A percentile compares a stretch with the other conserved stretches of the same genome.
Evolutionary conservation across 2,329 filamentous ascomycete species (phyloP).

Genomic region (Scytalidium sp.): DNA sequence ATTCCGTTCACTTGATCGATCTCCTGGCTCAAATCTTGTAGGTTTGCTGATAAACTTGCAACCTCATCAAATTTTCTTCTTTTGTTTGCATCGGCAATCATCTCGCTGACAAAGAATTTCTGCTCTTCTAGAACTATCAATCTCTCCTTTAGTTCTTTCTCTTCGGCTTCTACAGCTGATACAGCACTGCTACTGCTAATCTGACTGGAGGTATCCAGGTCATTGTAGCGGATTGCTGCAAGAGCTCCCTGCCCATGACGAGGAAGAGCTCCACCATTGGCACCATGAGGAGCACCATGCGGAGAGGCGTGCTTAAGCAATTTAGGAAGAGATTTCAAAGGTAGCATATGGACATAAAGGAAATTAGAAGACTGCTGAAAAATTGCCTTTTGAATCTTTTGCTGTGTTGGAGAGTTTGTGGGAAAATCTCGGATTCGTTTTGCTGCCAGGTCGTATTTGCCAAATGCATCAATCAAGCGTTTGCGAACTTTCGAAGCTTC

Average conservation of each 20-base stretch:
- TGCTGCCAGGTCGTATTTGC: slow-evolving; percentile 67
- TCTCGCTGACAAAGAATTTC: slow-evolving; percentile 68
- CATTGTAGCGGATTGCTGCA: slow-evolving; percentile 57
- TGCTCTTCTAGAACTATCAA: slow-evolving; percentile 71
- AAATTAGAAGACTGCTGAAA: slow-evolving; percentile 69
- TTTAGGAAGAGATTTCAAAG: slow-evolving; percentile 59
- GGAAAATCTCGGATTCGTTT: slow-evolving; percentile 66
- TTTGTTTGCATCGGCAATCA: slow-evolving; percentile 67
- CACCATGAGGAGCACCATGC: slow-evolving; percentile 41
- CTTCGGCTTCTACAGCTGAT: slow-evolving; percentile 64
- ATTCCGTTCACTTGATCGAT: slow-evolving; percentile 61
- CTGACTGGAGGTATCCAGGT: slow-evolving; percentile 44
- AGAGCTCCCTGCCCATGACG: slow-evolving; percentile 37
- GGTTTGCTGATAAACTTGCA: slow-evolving; percentile 57
- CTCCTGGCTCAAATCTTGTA: slow-evolving; percentile 63
- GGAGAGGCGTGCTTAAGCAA: slow-evolving; percentile 60
- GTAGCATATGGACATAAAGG: slow-evolving; percentile 72
- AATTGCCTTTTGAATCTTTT: slow-evolving; percentile 63
- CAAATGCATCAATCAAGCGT: slow-evolving; percentile 68
- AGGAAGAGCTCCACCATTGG: slow-evolving; percentile 22
- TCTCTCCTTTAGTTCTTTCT: slow-evolving; percentile 64
- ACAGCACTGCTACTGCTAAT: slow-evolving; percentile 56
- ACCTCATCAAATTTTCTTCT: slow-evolving; percentile 69
- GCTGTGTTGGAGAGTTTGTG: slow-evolving; percentile 60
- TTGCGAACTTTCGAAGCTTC: slow-evolving; percentile 71